Base-by-base conservation (phyloP, 2,329 filamentous ascomycete species). In the Talaromyces rugulosus region DNA sequence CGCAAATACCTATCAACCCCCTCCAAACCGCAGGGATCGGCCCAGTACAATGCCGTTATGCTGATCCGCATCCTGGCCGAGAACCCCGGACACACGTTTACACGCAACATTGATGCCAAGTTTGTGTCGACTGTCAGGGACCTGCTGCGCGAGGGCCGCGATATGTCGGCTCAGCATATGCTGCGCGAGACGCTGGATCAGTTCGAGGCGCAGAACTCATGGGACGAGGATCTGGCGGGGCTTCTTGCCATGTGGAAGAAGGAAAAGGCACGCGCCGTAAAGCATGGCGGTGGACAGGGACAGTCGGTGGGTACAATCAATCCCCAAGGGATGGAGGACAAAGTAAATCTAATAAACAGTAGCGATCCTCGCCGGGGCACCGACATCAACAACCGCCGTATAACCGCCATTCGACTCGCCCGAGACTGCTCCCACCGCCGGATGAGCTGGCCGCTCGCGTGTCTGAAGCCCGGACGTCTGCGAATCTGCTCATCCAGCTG, bases 21-120 rank as follows among this genome's bases (percentile, higher is more conserved):
- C 53, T 87, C 91, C 76, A 82, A 77, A 66, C 73, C 73, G 36
- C 77, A 81, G 52, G 86, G 91, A 9, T 87, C 90, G 69, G 87
- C 88, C 68, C 94, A 98, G 76, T 98, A 97, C 83, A 97, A 98
- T 78, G 89, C 92, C 65, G 87, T 98, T 71, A 98, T 98, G 95
- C 85, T 99, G 61, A 83, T 96, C 68, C 89, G 94, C 64, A 99
- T 99, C 71, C 81, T 99, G 66, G 84, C 88, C 68, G 93, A 98
- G 75, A 97, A 99, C 74, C 95, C 95, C 0, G 94, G 94, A 33
- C 83, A 85, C 59, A 92, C 87, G 1, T 99, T 99, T 71, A 96
- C 94, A n/a, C 85, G 90, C 67, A 93, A 96, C 74, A 77, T 98
- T 50, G 93, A 97, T 75, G 83, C 88, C 71, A 91, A 91, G 70